Conservation (phyloP, 805 yeast genomes). For the Komagataella populi region DNA sequence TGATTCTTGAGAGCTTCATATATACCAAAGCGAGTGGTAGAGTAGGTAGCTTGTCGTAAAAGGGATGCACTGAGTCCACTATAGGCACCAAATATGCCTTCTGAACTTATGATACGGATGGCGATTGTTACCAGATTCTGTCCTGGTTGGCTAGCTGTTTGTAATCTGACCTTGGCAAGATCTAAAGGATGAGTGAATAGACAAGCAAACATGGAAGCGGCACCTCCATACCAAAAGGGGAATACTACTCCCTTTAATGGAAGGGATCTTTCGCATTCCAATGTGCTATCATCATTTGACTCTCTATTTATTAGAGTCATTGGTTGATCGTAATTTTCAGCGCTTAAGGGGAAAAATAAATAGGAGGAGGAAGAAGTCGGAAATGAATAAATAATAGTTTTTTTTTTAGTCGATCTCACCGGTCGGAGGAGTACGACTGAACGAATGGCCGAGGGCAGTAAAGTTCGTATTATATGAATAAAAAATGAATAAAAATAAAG, state of each 20-base stretch:
- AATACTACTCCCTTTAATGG: neutral
- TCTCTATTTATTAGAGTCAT: slow-evolving; percentile 1
- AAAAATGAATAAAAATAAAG: too few species aligned
- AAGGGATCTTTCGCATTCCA: neutral
- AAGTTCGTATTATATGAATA: too few species aligned
- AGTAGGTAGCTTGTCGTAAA: slow-evolving; percentile 78
- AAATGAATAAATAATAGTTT: too few species aligned
- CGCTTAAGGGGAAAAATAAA: too few species aligned
- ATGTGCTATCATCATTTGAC: slow-evolving; percentile 1
- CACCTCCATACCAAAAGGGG: slow-evolving; percentile 22
- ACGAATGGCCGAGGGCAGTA: too few species aligned
- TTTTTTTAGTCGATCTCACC: too few species aligned
- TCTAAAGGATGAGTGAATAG: slow-evolving; percentile 72
- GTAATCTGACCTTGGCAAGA: slow-evolving; percentile 76
- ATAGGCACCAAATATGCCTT: slow-evolving; percentile 61
- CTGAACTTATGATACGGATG: slow-evolving; percentile 40
- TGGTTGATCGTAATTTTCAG: too few species aligned
- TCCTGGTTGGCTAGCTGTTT: slow-evolving; percentile 60
- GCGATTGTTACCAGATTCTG: slow-evolving; percentile 51
- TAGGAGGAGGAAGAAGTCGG: too few species aligned
- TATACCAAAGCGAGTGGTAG: slow-evolving; percentile 78
- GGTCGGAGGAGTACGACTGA: too few species aligned
- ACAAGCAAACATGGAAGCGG: slow-evolving; percentile 56
- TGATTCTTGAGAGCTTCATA: slow-evolving; percentile 62
- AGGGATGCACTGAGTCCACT: slow-evolving; percentile 75